A percentile compares a stretch with the other conserved stretches of the same genome.
These are phyloP conservation scores for Cyclanthera cordifolia DNA, from an alignment of 306 rosid genomes.

Conservation along the genomic window DNA sequence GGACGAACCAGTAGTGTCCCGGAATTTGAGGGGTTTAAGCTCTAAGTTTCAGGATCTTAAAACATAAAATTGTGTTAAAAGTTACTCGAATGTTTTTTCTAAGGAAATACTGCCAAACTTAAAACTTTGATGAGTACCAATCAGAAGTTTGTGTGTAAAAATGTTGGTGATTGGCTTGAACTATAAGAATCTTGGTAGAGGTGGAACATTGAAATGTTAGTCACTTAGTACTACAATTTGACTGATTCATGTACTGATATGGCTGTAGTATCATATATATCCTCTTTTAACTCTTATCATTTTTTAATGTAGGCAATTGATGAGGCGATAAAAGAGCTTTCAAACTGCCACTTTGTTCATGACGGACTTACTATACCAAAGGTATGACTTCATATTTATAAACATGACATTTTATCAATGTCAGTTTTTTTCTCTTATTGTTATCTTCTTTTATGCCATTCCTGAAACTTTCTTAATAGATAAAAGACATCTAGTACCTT, in stretches of 20 bases:
- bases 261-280: neutral
- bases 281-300: neutral
- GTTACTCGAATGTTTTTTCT: neutral
- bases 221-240: conserved; percentile 6
- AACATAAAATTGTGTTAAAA: neutral
- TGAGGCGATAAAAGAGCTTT: conserved; percentile 88
- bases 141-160: neutral
- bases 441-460: neutral
- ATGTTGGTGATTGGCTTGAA: neutral
- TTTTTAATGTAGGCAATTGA: conserved; percentile 66
- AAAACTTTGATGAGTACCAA: neutral
- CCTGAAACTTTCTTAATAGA: neutral
- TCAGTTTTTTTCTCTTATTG: neutral
- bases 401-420: neutral
- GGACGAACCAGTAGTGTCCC: no score
- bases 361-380: conserved; percentile 69
- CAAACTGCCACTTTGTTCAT: conserved; percentile 89
- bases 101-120: neutral
- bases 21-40: no score
- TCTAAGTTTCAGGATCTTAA: no score
- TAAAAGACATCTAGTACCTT: neutral
- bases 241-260: conserved; percentile 8
- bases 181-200: neutral
- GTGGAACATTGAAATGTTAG: neutral
- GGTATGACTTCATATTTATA: conserved; percentile 28